These are phyloP conservation scores for Pseudotulostoma volvatum DNA, from an alignment of 495 filamentous ascomycete genomes.

Conservation along the genomic window DNA sequence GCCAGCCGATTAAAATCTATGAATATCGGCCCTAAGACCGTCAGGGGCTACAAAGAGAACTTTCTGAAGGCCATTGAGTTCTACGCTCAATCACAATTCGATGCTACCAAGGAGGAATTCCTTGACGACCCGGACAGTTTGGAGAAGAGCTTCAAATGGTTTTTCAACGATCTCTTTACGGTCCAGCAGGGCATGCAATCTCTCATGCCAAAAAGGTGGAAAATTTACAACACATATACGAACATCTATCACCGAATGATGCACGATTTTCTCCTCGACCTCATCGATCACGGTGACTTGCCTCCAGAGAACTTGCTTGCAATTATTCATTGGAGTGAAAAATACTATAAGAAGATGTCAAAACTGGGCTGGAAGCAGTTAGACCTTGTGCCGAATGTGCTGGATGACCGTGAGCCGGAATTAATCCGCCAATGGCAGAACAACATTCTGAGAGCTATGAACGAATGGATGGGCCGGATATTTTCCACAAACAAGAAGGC, in stretches of 20 bases:
- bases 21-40: conserved; percentile 71
- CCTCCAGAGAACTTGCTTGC: conserved; percentile 64
- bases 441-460: conserved; percentile 84
- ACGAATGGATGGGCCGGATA: conserved; percentile 95
- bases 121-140: conserved; percentile 65
- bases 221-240: conserved; percentile 78
- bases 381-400: conserved; percentile 62
- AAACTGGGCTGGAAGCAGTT: conserved; percentile 64
- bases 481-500: conserved; percentile 60
- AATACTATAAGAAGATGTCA: conserved; percentile 90
- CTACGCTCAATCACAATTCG: conserved; percentile 56
- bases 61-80: conserved; percentile 67
- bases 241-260: conserved; percentile 84
- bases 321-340: conserved; percentile 88
- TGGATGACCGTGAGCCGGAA: conserved; percentile 77
- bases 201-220: conserved; percentile 94
- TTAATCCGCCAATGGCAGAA: conserved; percentile 84
- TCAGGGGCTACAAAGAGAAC: conserved; percentile 94
- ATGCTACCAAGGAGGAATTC: conserved; percentile 57
- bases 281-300: conserved; percentile 67
- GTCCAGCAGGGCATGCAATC: conserved; percentile 78
- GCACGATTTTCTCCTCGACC: conserved; percentile 74
- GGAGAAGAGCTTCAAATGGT: conserved; percentile 81
- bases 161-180: conserved; percentile 88
- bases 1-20: conserved; percentile 88